phyloP scores from a whole-genome alignment of 2,329 filamentous ascomycete genomes.

The Calonectria hawksworthii region DNA sequence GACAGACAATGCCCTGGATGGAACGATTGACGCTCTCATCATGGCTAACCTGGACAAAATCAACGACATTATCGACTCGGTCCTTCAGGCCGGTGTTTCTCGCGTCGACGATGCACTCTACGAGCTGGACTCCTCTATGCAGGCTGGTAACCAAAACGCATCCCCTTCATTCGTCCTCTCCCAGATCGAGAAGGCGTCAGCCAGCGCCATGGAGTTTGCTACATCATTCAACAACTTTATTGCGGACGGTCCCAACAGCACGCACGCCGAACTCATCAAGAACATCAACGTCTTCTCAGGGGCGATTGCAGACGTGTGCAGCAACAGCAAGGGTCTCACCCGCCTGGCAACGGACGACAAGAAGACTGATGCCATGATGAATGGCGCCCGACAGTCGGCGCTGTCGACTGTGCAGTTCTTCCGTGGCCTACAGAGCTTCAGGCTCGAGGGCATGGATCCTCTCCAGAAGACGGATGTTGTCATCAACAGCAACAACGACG shows the following conservation, averaged over 20 bases:
- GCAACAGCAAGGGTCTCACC: conserved; percentile 95
- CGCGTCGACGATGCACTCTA: conserved; percentile 97
- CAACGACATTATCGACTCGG: conserved; percentile 97
- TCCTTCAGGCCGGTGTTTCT: conserved; percentile 91
- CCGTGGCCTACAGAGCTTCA: conserved; percentile 92
- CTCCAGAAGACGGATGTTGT: conserved; percentile 97
- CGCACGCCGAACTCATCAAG: conserved; percentile 92
- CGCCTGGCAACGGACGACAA: conserved; percentile 96
- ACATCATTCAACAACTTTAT: conserved; percentile 99
- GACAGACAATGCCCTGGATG: conserved; percentile 85
- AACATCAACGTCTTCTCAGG: conserved; percentile 92
- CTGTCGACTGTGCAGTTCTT: conserved; percentile 94
- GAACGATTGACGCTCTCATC: conserved; percentile 91
- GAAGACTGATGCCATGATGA: conserved; percentile 88
- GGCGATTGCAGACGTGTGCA: conserved; percentile 92
- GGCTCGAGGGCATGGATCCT: conserved; percentile 89
- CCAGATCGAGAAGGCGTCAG: conserved; percentile 96
- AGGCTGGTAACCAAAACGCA: conserved; percentile 98
- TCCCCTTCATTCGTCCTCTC: conserved; percentile 95
- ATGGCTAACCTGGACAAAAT: conserved; percentile 91
- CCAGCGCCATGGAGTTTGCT: conserved; percentile 95
- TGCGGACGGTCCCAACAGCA: conserved; percentile 92
- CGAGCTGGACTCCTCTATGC: conserved; percentile 97
- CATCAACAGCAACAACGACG: conserved; percentile 97
- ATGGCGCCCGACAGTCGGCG: conserved; percentile 86